These are phyloP conservation scores for Amanita rubescens DNA, from an alignment of 768 basidiomycete species.

Conservation along the genomic window DNA sequence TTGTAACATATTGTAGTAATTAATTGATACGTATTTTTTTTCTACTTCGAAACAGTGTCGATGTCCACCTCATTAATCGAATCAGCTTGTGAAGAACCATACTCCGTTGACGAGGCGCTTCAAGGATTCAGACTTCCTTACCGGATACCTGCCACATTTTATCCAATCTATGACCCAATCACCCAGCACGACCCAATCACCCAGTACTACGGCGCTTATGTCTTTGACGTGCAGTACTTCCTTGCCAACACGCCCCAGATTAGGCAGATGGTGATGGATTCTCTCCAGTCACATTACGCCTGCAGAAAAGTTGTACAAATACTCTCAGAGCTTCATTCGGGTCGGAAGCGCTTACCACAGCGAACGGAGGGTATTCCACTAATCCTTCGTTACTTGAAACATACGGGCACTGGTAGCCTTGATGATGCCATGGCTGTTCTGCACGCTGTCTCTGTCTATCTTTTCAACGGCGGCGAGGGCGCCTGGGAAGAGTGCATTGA, in stretches of 20 bases:
- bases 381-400: constrained; percentile 1
- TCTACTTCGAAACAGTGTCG: neutral
- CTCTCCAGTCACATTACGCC: neutral
- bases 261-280: neutral
- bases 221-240: constrained; percentile 4
- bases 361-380: constrained; percentile 2
- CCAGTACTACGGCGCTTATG: constrained; percentile 1
- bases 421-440: constrained; percentile 78
- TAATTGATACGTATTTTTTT: constrained; percentile 35
- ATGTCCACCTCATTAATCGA: neutral
- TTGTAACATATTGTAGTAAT: constrained; percentile 63
- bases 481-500: constrained; percentile 61
- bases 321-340: constrained; percentile 1
- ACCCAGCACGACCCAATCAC: neutral
- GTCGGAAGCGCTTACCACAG: neutral
- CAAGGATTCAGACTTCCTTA: neutral
- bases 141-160: neutral
- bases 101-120: neutral
- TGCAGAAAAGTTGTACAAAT: neutral
- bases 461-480: constrained; percentile 72
- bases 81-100: neutral
- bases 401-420: constrained; percentile 26
- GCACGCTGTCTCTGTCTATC: constrained; percentile 66
- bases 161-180: neutral
- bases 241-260: neutral